These are phyloP conservation scores for Rhodotorula paludigena DNA, from an alignment of 768 basidiomycete species.

Conservation along the genomic window DNA sequence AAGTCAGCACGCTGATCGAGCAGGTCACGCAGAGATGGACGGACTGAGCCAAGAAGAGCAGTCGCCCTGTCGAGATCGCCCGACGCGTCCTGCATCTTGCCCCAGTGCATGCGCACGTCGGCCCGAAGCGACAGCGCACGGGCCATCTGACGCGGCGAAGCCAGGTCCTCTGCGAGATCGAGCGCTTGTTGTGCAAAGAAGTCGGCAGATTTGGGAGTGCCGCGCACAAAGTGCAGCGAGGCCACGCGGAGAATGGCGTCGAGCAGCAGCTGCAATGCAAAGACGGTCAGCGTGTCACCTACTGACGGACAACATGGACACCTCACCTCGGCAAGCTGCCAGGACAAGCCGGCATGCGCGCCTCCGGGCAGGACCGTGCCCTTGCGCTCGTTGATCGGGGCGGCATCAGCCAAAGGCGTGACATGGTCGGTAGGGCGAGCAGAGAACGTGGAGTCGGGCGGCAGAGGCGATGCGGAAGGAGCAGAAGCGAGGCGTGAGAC, in stretches of 20 bases:
- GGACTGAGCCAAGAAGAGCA: conserved; percentile 52
- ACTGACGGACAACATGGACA: too few relatives aligned
- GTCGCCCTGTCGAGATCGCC: conserved; percentile 56
- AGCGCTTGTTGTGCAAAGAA: conserved; percentile 74
- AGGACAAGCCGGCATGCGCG: conserved; percentile 56
- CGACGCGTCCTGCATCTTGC: conserved; percentile 58
- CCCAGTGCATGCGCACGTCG: conserved; percentile 65
- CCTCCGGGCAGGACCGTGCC: conserved; percentile 39
- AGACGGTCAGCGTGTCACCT: not conserved
- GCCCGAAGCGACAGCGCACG: conserved; percentile 64
- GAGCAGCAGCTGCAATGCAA: conserved; percentile 54
- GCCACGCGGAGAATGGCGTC: conserved; percentile 62
- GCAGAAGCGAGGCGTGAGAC: conserved; percentile 38
- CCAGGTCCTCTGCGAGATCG: conserved; percentile 65
- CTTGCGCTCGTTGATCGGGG: conserved; percentile 15
- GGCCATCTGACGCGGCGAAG: conserved; percentile 61
- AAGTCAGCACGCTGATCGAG: conserved; percentile 51
- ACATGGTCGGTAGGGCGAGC: conserved; percentile 5
- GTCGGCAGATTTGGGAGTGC: conserved; percentile 76
- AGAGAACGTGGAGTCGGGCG: not conserved
- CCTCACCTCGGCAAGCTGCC: conserved; percentile 62
- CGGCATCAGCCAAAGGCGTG: conserved; percentile 26
- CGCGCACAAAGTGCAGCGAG: conserved; percentile 63
- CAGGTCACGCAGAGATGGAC: not conserved
- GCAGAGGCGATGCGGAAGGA: conserved; percentile 6